These are phyloP conservation scores for Podila verticillata DNA, from an alignment of 192 early-diverging fungal species.

Conservation along the genomic window DNA sequence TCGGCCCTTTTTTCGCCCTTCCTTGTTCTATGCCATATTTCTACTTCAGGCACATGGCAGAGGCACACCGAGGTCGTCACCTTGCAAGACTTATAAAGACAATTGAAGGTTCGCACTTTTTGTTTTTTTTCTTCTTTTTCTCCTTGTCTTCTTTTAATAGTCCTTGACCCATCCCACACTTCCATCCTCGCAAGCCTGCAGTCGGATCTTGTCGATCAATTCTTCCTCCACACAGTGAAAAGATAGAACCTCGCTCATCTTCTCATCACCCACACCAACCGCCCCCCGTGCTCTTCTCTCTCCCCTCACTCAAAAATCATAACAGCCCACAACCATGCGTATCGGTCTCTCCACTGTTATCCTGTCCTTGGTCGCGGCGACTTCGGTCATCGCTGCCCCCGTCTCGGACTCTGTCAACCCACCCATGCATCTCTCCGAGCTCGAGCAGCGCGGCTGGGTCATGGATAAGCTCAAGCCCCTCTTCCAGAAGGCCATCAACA, in stretches of 20 bases:
- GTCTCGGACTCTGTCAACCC: not conserved
- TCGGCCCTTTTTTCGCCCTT: not conserved
- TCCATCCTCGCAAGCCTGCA: not conserved
- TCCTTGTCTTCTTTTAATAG: too few relatives aligned
- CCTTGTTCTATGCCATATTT: not conserved
- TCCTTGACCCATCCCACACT: too few relatives aligned
- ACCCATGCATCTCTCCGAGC: not conserved
- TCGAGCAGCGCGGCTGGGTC: slow-evolving; percentile 24
- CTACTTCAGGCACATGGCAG: not conserved
- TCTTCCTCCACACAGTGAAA: not conserved
- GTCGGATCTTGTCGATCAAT: not conserved
- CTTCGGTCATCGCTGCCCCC: slow-evolving; percentile 5
- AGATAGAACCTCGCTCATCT: not conserved
- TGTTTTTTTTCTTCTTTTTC: too few relatives aligned
- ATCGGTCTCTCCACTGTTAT: slow-evolving; percentile 5
- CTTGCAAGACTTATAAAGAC: too few relatives aligned
- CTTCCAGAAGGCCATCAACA: slow-evolving; percentile 7
- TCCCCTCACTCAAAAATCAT: not conserved
- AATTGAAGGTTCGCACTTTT: too few relatives aligned
- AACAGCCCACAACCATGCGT: slow-evolving; percentile 7
- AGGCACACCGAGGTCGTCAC: too few relatives aligned
- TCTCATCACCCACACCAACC: not conserved
- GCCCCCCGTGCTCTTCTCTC: not conserved
- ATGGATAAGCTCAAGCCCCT: slow-evolving; percentile 16
- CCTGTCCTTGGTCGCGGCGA: slow-evolving; percentile 19